phyloP scores from a whole-genome alignment of 108 stramenopile genomes.

The Nitzschia sp. region DNA sequence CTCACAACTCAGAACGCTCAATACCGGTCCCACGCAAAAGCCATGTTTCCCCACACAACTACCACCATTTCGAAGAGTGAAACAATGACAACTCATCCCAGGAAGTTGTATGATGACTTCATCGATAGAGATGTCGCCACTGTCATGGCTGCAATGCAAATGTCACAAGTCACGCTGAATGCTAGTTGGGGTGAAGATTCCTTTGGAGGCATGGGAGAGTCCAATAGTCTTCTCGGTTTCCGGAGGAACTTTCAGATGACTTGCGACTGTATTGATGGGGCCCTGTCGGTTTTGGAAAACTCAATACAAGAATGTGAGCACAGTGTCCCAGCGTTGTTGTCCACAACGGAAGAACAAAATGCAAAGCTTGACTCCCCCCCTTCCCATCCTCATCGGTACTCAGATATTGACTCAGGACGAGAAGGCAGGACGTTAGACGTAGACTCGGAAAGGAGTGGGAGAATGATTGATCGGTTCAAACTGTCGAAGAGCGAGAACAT shows the following conservation, averaged over 20 bases:
- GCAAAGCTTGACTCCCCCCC: neutral
- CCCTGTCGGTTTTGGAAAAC: constrained; percentile 1
- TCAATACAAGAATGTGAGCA: neutral
- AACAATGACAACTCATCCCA: too few relatives aligned
- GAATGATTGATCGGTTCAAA: constrained; percentile 3
- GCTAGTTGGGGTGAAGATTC: neutral
- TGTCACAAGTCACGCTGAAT: neutral
- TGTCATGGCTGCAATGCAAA: neutral
- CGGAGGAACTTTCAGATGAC: neutral
- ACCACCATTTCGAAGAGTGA: too few relatives aligned
- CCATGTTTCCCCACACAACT: too few relatives aligned
- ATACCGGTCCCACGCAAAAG: too few relatives aligned
- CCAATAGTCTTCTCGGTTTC: neutral
- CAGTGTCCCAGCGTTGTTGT: neutral
- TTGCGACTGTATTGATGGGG: constrained; percentile 15
- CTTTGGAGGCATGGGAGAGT: neutral
- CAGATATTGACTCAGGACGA: neutral
- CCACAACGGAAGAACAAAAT: neutral
- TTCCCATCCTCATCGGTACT: neutral
- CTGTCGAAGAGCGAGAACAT: constrained; percentile 20
- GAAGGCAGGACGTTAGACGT: neutral
- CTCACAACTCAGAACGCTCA: too few relatives aligned
- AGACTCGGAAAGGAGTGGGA: neutral
- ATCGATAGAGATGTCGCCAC: neutral
- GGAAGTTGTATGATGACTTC: too few relatives aligned